A percentile compares a stretch with the other conserved stretches of the same genome.
Evolutionary conservation across 1,139 yeast genomes (phyloP).

Genomic region (Blastobotrys petasosporus): DNA sequence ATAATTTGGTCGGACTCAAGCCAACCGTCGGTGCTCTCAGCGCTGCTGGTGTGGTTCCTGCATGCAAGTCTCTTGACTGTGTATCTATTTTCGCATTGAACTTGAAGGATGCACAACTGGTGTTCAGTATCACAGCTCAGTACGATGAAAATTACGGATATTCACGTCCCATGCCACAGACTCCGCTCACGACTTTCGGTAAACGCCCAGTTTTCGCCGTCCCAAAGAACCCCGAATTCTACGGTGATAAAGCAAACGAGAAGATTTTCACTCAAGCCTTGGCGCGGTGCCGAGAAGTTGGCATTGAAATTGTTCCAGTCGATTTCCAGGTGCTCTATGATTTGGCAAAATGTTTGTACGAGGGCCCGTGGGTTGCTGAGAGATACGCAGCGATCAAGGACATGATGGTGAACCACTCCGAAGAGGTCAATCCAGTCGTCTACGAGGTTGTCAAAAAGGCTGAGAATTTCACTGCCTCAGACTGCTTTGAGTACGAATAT

Average conservation of each 20-base stretch:
- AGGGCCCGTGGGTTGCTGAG: slow-evolving; percentile 99
- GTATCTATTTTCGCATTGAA: slow-evolving; percentile 78
- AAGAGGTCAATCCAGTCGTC: slow-evolving; percentile 79
- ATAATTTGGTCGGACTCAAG: slow-evolving; percentile 84
- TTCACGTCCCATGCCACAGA: slow-evolving; percentile 65
- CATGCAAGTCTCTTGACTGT: slow-evolving; percentile 90
- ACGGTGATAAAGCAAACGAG: slow-evolving; percentile 73
- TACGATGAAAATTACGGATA: slow-evolving; percentile 77
- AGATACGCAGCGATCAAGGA: slow-evolving; percentile 78
- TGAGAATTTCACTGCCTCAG: slow-evolving; percentile 69
- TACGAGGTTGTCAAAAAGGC: slow-evolving; percentile 69
- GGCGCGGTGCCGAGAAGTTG: slow-evolving; percentile 45
- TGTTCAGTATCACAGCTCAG: slow-evolving; percentile 63
- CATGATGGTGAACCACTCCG: slow-evolving; percentile 64
- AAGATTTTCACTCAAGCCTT: slow-evolving; percentile 59
- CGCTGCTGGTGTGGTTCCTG: slow-evolving; percentile 90
- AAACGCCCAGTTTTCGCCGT: slow-evolving; percentile 63
- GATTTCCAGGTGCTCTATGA: slow-evolving; percentile 73
- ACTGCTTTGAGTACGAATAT: slow-evolving; percentile 78
- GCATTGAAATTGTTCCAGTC: slow-evolving; percentile 54
- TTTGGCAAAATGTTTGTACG: slow-evolving; percentile 84
- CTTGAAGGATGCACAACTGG: slow-evolving; percentile 73
- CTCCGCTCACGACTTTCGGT: slow-evolving; percentile 56
- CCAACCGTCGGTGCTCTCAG: slow-evolving; percentile 88
- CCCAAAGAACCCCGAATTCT: slow-evolving; percentile 71